These are phyloP conservation scores for Mucor indicus DNA, from an alignment of 371 early-diverging fungal species.

Conservation along the genomic window DNA sequence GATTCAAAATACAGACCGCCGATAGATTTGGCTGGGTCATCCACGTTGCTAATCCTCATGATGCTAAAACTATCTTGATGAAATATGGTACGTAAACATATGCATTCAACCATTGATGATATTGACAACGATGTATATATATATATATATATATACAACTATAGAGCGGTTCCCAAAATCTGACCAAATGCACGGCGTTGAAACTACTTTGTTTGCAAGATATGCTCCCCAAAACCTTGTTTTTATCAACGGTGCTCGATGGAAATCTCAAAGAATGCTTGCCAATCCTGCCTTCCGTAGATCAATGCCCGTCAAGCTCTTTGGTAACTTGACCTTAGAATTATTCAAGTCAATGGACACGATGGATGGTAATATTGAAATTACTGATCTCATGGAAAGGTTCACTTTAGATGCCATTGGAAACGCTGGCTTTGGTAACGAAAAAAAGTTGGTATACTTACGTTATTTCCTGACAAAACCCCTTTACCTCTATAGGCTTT, in stretches of 20 bases:
- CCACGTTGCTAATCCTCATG: conserved; percentile 4
- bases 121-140: too few species aligned
- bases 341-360: conserved; percentile 5
- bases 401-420: conserved; percentile 29
- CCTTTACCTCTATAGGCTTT: conserved; percentile 1
- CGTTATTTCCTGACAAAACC: neutral
- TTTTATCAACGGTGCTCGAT: neutral
- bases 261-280: neutral
- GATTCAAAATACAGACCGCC: neutral
- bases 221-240: neutral
- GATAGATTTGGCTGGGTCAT: conserved; percentile 5
- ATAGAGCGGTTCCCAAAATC: too few species aligned
- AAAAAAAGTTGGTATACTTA: neutral
- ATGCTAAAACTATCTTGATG: conserved; percentile 2
- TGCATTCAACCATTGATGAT: too few species aligned
- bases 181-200: too few species aligned
- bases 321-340: conserved; percentile 6
- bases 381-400: conserved; percentile 9
- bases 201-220: too few species aligned
- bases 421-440: conserved; percentile 19
- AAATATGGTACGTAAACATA: too few species aligned
- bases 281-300: conserved; percentile 18
- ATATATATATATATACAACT: too few species aligned
- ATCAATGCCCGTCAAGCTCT: conserved; percentile 7
- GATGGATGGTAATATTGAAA: neutral